Conservation (phyloP, 208 protist genomes). For the Leishmania martiniquensis region DNA sequence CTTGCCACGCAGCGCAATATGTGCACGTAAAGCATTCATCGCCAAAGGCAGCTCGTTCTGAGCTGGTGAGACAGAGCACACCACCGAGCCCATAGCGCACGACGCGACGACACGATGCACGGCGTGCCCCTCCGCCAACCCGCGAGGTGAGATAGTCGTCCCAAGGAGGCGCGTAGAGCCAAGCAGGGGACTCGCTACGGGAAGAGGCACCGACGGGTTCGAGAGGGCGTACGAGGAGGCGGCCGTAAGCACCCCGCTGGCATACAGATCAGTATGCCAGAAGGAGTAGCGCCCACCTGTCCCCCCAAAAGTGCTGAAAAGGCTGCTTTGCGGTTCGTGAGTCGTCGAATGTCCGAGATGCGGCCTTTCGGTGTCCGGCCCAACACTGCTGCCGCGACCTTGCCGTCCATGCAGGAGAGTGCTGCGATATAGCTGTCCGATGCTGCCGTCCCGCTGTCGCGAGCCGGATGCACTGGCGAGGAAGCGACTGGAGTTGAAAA, state of each 20-base stretch:
- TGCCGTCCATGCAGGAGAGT: conserved; percentile 24
- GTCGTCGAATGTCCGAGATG: conserved; percentile 11
- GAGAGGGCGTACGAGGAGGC: conserved; percentile 7
- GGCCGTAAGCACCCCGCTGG: conserved; percentile 21
- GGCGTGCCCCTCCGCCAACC: conserved; percentile 8
- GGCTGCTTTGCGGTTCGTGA: conserved; percentile 29
- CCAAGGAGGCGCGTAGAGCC: conserved; percentile 15
- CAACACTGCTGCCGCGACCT: conserved; percentile 28
- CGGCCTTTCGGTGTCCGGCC: conserved; percentile 19
- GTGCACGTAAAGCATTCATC: conserved; percentile 55
- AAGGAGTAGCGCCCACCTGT: conserved; percentile 16
- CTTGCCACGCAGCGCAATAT: conserved; percentile 61
- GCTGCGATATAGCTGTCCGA: conserved; percentile 36
- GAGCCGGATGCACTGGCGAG: conserved; percentile 27
- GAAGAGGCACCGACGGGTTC: background rate
- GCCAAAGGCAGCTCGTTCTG: conserved; percentile 54
- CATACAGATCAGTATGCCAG: conserved; percentile 25
- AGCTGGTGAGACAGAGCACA: conserved; percentile 28
- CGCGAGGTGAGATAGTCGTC: conserved; percentile 12
- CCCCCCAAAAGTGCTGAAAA: conserved; percentile 17
- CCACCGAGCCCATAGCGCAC: conserved; percentile 29
- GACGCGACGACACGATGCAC: conserved; percentile 30
- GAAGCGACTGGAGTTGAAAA: conserved; percentile 65
- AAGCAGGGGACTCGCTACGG: conserved; percentile 25
- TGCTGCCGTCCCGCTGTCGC: conserved; percentile 37